Evolutionary conservation across 2,329 filamentous ascomycete genomes (phyloP).

Genomic region (Cladosporium halotolerans): DNA sequence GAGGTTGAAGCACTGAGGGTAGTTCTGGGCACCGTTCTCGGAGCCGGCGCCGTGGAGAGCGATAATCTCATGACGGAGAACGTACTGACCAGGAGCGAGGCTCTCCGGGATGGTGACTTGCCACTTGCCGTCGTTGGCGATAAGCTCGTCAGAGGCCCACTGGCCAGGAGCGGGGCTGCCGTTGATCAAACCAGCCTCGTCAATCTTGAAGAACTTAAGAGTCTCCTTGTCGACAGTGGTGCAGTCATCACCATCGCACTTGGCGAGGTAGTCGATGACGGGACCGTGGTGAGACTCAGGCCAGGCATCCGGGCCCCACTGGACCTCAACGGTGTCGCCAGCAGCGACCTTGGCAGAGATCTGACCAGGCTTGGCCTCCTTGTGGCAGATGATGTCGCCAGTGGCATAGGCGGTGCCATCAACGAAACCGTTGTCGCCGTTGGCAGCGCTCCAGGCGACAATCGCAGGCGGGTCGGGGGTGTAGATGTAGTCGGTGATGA

Average conservation of each 20-base stretch:
- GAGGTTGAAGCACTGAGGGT: constrained; percentile 52
- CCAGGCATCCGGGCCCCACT: constrained; percentile 55
- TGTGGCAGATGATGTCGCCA: constrained; percentile 41
- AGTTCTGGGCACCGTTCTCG: constrained; percentile 40
- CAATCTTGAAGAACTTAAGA: constrained; percentile 60
- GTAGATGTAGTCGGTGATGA: constrained; percentile 11
- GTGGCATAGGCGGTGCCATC: constrained; percentile 19
- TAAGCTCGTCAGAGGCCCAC: constrained; percentile 52
- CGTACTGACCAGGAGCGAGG: constrained; percentile 53
- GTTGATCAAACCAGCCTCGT: constrained; percentile 48
- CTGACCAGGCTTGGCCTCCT: constrained; percentile 45
- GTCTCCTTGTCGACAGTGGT: constrained; percentile 46
- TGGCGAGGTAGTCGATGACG: constrained; percentile 60
- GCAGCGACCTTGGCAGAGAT: constrained; percentile 53
- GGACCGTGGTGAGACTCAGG: constrained; percentile 58
- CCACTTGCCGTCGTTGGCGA: constrained; percentile 23
- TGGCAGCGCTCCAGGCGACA: constrained; percentile 11
- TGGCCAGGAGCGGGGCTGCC: constrained; percentile 37
- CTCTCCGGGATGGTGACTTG: constrained; percentile 47
- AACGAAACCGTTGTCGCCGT: constrained; percentile 35
- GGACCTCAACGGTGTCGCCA: constrained; percentile 51
- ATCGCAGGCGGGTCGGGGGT: not conserved
- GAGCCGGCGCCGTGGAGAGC: constrained; percentile 51
- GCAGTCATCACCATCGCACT: constrained; percentile 49
- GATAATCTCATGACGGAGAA: constrained; percentile 55